A percentile compares a stretch with the other conserved stretches of the same genome.
Conservation (phyloP, 108 stramenopile genomes). For the Cyclostephanos tholiformis region DNA sequence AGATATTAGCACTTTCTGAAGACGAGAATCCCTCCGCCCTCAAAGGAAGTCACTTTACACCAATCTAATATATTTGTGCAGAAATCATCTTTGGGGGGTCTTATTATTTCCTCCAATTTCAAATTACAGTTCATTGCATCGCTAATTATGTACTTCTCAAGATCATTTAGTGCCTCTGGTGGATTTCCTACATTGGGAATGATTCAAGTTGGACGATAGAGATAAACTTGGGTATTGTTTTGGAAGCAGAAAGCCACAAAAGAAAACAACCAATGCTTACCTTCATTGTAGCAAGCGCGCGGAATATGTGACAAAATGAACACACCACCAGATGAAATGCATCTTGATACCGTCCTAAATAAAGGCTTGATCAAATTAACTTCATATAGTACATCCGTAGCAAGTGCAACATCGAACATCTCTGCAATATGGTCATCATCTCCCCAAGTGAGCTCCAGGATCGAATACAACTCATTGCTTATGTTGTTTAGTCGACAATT, state of each 20-base stretch:
- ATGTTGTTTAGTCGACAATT: conserved; percentile 9
- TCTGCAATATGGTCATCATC: not conserved
- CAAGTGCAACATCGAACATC: conserved; percentile 14
- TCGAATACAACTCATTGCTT: not conserved
- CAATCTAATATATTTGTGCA: not conserved
- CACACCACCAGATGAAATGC: not conserved
- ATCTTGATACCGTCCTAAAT: conserved; percentile 4
- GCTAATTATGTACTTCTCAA: conserved; percentile 20
- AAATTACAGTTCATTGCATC: not conserved
- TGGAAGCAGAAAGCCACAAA: not conserved
- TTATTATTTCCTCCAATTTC: conserved; percentile 8
- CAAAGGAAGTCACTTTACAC: not conserved
- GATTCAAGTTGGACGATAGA: not conserved
- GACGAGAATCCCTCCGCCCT: not conserved
- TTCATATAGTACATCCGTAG: conserved; percentile 23
- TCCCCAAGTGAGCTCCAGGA: conserved; percentile 9
- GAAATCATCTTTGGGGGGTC: conserved; percentile 2
- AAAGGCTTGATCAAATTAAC: conserved; percentile 12
- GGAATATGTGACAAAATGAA: conserved; percentile 28
- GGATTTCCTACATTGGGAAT: conserved; percentile 8
- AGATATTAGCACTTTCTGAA: not conserved
- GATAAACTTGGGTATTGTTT: not conserved
- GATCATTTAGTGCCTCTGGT: conserved; percentile 16
- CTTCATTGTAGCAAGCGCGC: conserved; percentile 17
- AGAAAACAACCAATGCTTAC: not conserved